phyloP scores from a whole-genome alignment of 371 early-diverging fungal genomes.

The Lichtheimia ornata region DNA sequence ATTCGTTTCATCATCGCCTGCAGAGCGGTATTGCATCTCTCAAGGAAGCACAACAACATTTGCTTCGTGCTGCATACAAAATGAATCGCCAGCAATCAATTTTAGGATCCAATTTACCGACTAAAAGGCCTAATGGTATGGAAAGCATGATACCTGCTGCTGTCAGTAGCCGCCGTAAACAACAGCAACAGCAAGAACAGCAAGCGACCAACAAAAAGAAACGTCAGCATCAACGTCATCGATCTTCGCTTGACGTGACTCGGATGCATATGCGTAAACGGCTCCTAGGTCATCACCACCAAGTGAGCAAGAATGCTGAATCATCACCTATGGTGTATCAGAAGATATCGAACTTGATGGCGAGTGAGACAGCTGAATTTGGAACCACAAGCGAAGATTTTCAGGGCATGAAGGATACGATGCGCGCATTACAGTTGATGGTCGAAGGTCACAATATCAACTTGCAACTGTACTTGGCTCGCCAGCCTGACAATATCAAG shows the following conservation, averaged over 20 bases:
- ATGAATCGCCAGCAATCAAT: constrained; percentile 37
- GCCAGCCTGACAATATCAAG: constrained; percentile 60
- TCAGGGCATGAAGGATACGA: constrained; percentile 43
- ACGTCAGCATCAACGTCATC: background rate
- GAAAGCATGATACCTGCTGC: background rate
- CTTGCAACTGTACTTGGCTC: constrained; percentile 53
- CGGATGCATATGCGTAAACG: constrained; percentile 9
- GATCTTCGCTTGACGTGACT: constrained; percentile 10
- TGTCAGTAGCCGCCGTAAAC: no score
- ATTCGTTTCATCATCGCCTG: constrained; percentile 53
- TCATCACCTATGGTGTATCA: constrained; percentile 21
- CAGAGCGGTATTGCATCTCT: constrained; percentile 39
- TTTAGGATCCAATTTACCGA: constrained; percentile 2
- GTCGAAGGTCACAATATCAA: constrained; percentile 60
- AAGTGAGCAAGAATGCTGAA: constrained; percentile 5
- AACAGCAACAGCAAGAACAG: background rate
- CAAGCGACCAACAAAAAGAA: constrained; percentile 3
- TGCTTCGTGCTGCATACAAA: constrained; percentile 32
- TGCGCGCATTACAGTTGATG: constrained; percentile 57
- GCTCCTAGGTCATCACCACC: background rate
- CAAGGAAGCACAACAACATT: constrained; percentile 38
- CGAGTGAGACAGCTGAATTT: constrained; percentile 29
- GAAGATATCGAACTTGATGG: constrained; percentile 29
- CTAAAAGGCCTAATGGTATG: background rate
- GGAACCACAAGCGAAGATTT: constrained; percentile 37